These are phyloP conservation scores for Nigrospora sphaerica DNA, from an alignment of 2,329 filamentous ascomycete species.

Conservation along the genomic window DNA sequence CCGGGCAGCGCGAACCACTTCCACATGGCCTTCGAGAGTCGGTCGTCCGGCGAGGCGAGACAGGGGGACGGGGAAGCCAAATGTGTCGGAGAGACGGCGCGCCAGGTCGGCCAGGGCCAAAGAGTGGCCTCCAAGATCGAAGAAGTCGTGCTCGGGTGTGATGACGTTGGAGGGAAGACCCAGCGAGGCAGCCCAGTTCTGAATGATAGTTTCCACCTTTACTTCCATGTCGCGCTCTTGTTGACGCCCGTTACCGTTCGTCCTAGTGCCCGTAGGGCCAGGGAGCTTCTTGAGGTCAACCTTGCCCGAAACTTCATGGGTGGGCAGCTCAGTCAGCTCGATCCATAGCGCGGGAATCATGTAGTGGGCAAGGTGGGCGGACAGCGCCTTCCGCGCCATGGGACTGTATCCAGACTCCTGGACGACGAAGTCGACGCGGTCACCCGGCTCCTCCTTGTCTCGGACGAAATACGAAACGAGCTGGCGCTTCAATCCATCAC, in stretches of 20 bases:
- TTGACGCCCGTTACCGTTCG: conserved; percentile 35
- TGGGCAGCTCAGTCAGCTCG: conserved; percentile 62
- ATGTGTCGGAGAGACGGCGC: conserved; percentile 59
- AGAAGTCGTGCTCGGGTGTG: conserved; percentile 64
- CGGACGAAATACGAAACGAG: conserved; percentile 70
- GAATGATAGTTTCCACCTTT: conserved; percentile 58
- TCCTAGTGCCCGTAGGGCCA: conserved; percentile 47
- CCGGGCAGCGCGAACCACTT: conserved; percentile 62
- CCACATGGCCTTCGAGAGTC: conserved; percentile 65
- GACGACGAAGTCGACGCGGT: conserved; percentile 56
- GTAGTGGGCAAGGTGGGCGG: conserved; percentile 66
- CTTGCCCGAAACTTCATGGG: conserved; percentile 73
- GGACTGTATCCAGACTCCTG: conserved; percentile 68
- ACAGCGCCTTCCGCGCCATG: conserved; percentile 56
- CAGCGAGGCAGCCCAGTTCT: conserved; percentile 65
- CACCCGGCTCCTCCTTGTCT: conserved; percentile 51
- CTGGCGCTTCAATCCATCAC: conserved; percentile 68
- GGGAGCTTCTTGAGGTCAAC: conserved; percentile 64
- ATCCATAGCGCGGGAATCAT: conserved; percentile 80
- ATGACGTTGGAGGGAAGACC: conserved; percentile 56
- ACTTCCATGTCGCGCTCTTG: conserved; percentile 55
- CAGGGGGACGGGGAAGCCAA: conserved; percentile 67
- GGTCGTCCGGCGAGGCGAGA: conserved; percentile 63
- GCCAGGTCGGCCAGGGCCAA: conserved; percentile 70
- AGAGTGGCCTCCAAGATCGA: conserved; percentile 74